Base-by-base conservation (phyloP, 495 filamentous ascomycete species). In the Peziza echinospora region DNA sequence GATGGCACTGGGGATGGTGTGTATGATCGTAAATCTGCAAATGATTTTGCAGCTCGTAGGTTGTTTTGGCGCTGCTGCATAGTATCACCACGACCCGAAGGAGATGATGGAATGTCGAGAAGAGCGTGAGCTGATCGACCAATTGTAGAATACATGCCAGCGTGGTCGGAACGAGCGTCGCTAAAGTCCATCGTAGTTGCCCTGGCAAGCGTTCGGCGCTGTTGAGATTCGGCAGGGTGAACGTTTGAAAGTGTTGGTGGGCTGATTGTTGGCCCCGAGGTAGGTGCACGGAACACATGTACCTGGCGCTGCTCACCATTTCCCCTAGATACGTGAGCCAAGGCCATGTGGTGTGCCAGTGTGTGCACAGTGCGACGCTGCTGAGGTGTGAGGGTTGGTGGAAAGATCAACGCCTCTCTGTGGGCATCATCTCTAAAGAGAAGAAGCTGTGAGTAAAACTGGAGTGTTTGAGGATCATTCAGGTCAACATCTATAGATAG, bases 181-280 rank as follows among this genome's bases (percentile, higher is more conserved):
- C 81, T 84, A 64, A 97, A 97, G 63, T 96, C 87, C 54, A 91
- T 93, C n/a, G 89, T 97, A 25, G 89, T 91, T 17, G 89, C 85
- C 24, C 89, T 81, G 66, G 85, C 89, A 26, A 97, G 67, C 11
- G 75, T 79, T 25, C 86, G 81, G 46, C 85, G 73, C 47, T 76
- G 75, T 25, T 57, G 56, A 44, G 75, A 71, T 49, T 94, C 84
- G 46, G 72, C 68, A 16, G 73, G 71, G 43, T 80, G 80, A 26
- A 76, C 73, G 9, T 67, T 60, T 4, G 30, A 17, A 37, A 37
- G 13, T 45, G 75, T 64, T 13, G 75, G 69, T 42, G 81, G 74
- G 66, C 78, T 77, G 63, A 82, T 63, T 61, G 75, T 70, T 21
- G 58, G 57, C 59, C 57, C 60, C 43, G 52, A 55, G 19, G 51